Evolutionary conservation across 306 rosid genomes (phyloP).

Genomic region (Sphenostylis stenocarpa): DNA sequence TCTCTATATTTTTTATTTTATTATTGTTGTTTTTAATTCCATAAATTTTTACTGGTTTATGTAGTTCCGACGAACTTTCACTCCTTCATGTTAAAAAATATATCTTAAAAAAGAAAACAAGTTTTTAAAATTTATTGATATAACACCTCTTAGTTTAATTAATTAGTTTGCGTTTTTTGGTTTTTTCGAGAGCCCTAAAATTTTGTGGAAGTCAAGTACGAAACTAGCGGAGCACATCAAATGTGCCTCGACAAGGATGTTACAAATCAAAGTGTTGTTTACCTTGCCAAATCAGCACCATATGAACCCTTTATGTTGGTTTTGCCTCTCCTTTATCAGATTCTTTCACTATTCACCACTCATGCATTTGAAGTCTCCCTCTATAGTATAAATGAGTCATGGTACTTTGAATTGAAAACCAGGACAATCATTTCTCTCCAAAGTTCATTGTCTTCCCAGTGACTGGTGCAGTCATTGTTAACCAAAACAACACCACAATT

Average conservation of each 20-base stretch:
- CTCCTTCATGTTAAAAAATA: no score
- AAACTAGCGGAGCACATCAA: constrained; percentile 43
- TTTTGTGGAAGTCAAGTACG: no score
- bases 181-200: no score
- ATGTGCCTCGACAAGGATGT: constrained; percentile 24
- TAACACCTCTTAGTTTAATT: neutral
- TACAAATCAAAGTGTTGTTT: constrained; percentile 11
- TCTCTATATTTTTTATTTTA: no score
- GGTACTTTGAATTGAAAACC: neutral
- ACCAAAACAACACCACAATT: neutral
- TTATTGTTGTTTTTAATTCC: no score
- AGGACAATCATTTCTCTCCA: neutral
- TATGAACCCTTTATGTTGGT: constrained; percentile 28
- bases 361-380: neutral
- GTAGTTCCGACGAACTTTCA: no score
- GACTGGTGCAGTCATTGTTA: neutral
- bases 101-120: no score
- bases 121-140: no score
- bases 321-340: constrained; percentile 16
- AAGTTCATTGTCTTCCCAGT: neutral
- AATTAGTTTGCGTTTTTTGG: neutral
- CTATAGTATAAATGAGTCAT: neutral
- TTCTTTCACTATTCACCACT: constrained; percentile 17
- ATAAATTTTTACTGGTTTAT: no score
- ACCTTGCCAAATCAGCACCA: constrained; percentile 1